These are phyloP conservation scores for Didymella exigua DNA, from an alignment of 2,329 filamentous ascomycete genomes.

Conservation along the genomic window DNA sequence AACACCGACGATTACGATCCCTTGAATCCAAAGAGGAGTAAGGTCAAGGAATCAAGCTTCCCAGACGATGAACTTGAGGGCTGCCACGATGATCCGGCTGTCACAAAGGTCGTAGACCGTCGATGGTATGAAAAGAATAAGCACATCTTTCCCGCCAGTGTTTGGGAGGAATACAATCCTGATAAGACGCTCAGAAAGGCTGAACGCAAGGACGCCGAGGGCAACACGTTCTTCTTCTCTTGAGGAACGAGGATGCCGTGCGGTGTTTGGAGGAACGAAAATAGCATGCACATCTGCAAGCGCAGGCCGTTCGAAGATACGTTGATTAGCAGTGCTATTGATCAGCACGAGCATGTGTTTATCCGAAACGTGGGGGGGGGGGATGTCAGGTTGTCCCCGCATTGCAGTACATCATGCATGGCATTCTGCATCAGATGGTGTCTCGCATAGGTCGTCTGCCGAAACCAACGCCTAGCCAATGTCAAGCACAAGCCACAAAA, in stretches of 20 bases:
- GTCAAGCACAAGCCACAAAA: conserved; percentile 19
- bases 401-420: conserved; percentile 1
- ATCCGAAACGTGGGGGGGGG: not conserved
- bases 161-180: conserved; percentile 94
- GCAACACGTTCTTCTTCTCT: conserved; percentile 83
- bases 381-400: not conserved
- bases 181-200: conserved; percentile 82
- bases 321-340: not conserved
- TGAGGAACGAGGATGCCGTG: conserved; percentile 15
- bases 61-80: conserved; percentile 69
- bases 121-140: conserved; percentile 98
- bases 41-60: conserved; percentile 40
- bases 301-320: too few species aligned
- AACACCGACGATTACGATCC: conserved; percentile 48
- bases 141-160: conserved; percentile 94
- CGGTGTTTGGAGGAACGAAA: too few species aligned
- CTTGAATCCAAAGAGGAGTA: conserved; percentile 46
- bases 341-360: not conserved
- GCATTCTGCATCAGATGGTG: not conserved
- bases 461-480: conserved; percentile 4
- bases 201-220: conserved; percentile 80
- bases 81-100: conserved; percentile 72
- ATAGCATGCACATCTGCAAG: not conserved
- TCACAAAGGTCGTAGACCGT: conserved; percentile 94
- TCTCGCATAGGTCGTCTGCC: not conserved